These are phyloP conservation scores for Aspergillus quadrilineatus DNA, from an alignment of 2,329 filamentous ascomycete species.

Conservation along the genomic window DNA sequence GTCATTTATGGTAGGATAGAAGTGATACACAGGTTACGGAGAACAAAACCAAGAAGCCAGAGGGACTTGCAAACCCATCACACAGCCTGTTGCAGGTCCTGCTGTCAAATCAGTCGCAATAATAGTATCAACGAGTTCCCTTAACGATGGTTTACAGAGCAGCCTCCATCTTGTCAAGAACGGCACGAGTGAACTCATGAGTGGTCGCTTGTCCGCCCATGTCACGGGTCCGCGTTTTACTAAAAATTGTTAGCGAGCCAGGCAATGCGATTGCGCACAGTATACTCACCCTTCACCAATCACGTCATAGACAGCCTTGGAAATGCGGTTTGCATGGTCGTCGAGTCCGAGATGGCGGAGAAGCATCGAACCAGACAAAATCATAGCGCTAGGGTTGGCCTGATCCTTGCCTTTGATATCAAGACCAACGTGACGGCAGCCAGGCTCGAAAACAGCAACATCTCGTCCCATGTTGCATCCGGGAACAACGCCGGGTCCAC, in stretches of 20 bases:
- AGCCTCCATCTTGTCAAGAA: conserved; percentile 91
- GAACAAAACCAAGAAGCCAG: conserved; percentile 15
- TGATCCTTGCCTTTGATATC: conserved; percentile 99
- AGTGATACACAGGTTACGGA: conserved; percentile 33
- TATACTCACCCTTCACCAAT: conserved; percentile 82
- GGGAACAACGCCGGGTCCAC: conserved; percentile 93
- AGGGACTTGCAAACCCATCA: conserved; percentile 16
- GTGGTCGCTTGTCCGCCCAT: conserved; percentile 92
- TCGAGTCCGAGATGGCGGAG: conserved; percentile 95
- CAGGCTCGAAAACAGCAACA: conserved; percentile 96
- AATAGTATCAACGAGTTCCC: conserved; percentile 9
- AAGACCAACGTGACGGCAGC: conserved; percentile 97
- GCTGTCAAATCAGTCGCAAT: conserved; percentile 25
- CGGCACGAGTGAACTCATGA: conserved; percentile 90
- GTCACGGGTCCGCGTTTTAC: conserved; percentile 84
- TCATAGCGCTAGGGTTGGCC: conserved; percentile 94
- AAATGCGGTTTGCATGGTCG: conserved; percentile 97
- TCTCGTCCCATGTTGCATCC: conserved; percentile 99
- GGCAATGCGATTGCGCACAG: not conserved
- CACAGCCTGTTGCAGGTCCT: conserved; percentile 21
- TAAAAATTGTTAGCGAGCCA: conserved; percentile 49
- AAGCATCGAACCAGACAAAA: conserved; percentile 95
- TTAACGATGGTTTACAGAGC: conserved; percentile 51
- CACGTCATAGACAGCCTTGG: conserved; percentile 72
- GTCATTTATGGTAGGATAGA: conserved; percentile 20